Percentiles rank a stretch among this genome's conserved stretches.
Evolutionary conservation across 1,284 basidiomycete genomes (phyloP).

Genomic region (Pseudozyma thailandica): DNA sequence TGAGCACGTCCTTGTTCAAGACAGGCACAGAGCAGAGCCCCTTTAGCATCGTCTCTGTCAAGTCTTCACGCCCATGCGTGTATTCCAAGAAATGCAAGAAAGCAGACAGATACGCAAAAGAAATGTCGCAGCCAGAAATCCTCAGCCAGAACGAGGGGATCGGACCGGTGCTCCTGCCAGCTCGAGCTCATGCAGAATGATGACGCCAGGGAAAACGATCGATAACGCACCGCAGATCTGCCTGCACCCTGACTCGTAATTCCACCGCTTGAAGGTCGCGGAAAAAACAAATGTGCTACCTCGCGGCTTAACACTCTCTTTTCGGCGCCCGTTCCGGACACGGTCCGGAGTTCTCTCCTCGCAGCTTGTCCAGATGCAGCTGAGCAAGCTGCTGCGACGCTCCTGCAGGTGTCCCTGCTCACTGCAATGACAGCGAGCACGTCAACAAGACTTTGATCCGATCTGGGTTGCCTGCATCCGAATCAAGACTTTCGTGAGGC

Average conservation of each 20-base stretch:
- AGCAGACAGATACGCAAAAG: too few species aligned
- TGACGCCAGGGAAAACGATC: conserved; percentile 6
- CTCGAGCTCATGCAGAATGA: conserved; percentile 2
- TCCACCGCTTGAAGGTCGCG: neutral
- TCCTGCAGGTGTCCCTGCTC: too few species aligned
- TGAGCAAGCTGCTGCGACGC: too few species aligned
- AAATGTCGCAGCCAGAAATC: neutral
- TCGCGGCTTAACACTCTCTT: too few species aligned
- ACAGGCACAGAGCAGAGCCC: too few species aligned
- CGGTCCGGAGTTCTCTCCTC: conserved; percentile 5
- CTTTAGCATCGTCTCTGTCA: too few species aligned
- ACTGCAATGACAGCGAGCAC: too few species aligned
- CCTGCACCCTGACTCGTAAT: conserved; percentile 2
- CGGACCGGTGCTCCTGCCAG: conserved; percentile 28
- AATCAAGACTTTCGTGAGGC: neutral
- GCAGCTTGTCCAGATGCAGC: too few species aligned
- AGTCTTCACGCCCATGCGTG: too few species aligned
- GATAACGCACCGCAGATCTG: conserved; percentile 6
- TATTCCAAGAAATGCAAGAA: too few species aligned
- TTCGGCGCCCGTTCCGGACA: neutral
- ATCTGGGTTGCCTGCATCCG: neutral
- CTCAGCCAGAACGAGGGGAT: neutral
- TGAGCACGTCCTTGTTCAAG: too few species aligned
- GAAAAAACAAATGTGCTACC: too few species aligned
- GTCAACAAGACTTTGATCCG: neutral